Conservation (phyloP, 345 rosid species). For the Aquilaria sinensis region DNA sequence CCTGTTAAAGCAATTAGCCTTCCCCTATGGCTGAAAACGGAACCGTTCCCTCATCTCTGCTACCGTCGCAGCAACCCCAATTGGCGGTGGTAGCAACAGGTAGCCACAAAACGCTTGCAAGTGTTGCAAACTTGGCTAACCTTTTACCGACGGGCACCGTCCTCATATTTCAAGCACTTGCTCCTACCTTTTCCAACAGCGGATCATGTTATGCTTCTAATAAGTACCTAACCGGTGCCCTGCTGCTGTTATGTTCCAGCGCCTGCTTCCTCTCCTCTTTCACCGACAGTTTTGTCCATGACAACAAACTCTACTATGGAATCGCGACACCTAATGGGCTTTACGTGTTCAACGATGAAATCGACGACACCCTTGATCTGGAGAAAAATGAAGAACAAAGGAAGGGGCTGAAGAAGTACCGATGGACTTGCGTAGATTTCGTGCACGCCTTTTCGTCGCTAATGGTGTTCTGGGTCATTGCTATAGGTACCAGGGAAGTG, state of each 20-base stretch:
- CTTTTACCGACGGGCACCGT: slow-evolving; percentile 53
- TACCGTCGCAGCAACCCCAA: too few species aligned
- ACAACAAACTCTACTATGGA: slow-evolving; percentile 34
- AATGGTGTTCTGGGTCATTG: slow-evolving; percentile 44
- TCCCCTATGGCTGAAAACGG: too few species aligned
- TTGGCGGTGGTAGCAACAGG: neutral
- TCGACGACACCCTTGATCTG: neutral
- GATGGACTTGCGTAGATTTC: slow-evolving; percentile 25
- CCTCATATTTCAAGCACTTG: slow-evolving; percentile 34
- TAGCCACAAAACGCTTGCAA: slow-evolving; percentile 15
- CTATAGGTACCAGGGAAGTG: slow-evolving; percentile 32
- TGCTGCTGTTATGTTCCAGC: slow-evolving; percentile 21
- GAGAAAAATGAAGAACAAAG: neutral
- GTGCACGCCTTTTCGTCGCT: slow-evolving; percentile 41
- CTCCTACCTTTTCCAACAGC: slow-evolving; percentile 42
- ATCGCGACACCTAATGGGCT: slow-evolving; percentile 36
- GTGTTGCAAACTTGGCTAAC: slow-evolving; percentile 46
- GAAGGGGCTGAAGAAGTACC: slow-evolving; percentile 4
- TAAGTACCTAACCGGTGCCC: slow-evolving; percentile 26
- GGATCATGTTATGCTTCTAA: slow-evolving; percentile 28
- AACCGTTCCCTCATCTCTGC: too few species aligned
- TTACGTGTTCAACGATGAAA: slow-evolving; percentile 21
- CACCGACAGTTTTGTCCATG: slow-evolving; percentile 36
- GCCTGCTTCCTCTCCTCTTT: slow-evolving; percentile 44
- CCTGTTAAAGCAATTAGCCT: too few species aligned